Evolutionary conservation across 2,329 filamentous ascomycete species (phyloP), one percentile per base, ranked within the genome.

Genomic region (Lachnum nothofagi): DNA sequence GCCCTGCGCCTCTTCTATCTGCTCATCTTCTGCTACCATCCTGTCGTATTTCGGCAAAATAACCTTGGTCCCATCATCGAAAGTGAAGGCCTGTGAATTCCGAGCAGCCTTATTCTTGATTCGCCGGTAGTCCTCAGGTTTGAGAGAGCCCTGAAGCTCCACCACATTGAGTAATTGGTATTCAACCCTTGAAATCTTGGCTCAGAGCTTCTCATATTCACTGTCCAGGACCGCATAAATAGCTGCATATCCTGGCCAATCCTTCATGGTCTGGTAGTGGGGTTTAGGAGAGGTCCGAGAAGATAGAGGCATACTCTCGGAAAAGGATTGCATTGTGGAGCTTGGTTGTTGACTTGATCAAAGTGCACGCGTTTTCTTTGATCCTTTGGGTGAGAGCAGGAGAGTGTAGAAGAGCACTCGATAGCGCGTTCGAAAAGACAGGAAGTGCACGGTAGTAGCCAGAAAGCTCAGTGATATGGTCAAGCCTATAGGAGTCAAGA

Each of bases 381-480:
- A 44, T 23, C 2, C 10, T 6, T 23, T 12, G 14, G 1, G 12
- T 37, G 8, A 44, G 17, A 3, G 16, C 31, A 1, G 27, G 42
- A 6, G 17, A 22, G 7, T 22, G 16, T n/a, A 44, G 16, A 9
- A 44, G 12, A n/a, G 17, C 17, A n/a, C 10, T 14, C 9, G 16
- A n/a, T 22, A 44, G 2, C 5, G 42, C 31, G 17, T 16, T 3
- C 7, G 42, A 44, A 10, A 44, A 23, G 2, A 19, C 31, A 5
- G 42, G 42, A 8, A 46, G 43, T 12, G 34, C 23, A 4, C 34
- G 8, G 17, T 46, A 46, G 20, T 27, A 46, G 17, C 25, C 34
- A 14, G 43, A 22, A n/a, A 46, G 24, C 5, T 27, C n/a, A 10
- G 24, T 29, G 33, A 22, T 10, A 4, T 6, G 10, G 8, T 19